Conservation (phyloP, 2,329 filamentous ascomycete species). For the Bipolaris sorokiniana region DNA sequence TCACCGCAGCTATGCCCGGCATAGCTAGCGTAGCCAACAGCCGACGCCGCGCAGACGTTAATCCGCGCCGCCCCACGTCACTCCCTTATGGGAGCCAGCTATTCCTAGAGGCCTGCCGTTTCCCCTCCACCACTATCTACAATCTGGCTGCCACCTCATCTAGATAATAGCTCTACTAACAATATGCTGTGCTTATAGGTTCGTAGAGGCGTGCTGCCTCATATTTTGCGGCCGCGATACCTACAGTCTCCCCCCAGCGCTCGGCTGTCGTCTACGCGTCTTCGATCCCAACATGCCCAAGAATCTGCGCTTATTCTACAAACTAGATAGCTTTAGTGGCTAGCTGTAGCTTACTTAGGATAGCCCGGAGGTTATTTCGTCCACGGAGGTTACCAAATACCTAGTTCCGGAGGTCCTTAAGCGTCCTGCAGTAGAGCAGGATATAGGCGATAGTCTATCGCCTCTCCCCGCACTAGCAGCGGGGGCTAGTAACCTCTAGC, state of each 20-base stretch:
- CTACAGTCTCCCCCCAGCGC: constrained; percentile 22
- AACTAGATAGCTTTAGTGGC: constrained; percentile 24
- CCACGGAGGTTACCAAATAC: constrained; percentile 20
- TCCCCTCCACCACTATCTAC: constrained; percentile 1
- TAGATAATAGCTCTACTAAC: constrained; percentile 1
- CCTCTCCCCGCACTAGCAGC: constrained; percentile 22
- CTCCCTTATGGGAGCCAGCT: neutral
- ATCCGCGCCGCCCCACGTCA: constrained; percentile 5
- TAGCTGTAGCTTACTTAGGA: constrained; percentile 21
- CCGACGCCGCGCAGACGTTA: neutral
- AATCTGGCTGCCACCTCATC: neutral
- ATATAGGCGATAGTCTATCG: constrained; percentile 24
- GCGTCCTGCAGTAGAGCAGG: constrained; percentile 17
- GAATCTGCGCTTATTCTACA: constrained; percentile 29
- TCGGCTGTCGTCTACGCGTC: constrained; percentile 13
- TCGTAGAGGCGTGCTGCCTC: constrained; percentile 23
- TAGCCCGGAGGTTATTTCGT: constrained; percentile 22
- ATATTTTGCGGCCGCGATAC: constrained; percentile 15
- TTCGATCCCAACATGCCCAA: constrained; percentile 19
- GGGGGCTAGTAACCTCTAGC: constrained; percentile 14
- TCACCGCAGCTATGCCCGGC: constrained; percentile 1
- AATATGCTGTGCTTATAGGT: constrained; percentile 12
- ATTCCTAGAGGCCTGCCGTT: constrained; percentile 1
- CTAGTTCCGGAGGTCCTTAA: constrained; percentile 21
- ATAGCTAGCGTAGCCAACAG: neutral